Conservation (phyloP, 2,329 filamentous ascomycete genomes). For the Mycocentrospora acerina region DNA sequence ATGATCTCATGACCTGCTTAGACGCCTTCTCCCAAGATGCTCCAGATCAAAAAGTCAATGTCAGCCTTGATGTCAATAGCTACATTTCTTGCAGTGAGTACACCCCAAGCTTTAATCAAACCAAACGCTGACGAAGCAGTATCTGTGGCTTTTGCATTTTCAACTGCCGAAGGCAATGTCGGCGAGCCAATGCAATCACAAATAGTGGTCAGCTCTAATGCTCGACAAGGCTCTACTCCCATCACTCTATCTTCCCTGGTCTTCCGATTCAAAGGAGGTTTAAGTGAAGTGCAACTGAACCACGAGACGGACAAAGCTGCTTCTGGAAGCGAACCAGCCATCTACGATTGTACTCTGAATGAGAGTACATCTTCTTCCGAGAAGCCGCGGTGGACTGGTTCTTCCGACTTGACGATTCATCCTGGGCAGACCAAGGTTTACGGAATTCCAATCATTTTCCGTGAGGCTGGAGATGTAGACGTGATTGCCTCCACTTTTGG, state of each 20-base stretch:
- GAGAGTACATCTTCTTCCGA: slow-evolving; percentile 25
- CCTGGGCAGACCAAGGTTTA: slow-evolving; percentile 71
- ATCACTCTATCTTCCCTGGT: slow-evolving; percentile 52
- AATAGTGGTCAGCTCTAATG: slow-evolving; percentile 53
- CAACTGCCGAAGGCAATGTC: slow-evolving; percentile 58
- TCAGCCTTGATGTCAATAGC: slow-evolving; percentile 52
- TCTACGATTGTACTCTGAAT: slow-evolving; percentile 27
- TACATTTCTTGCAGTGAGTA: slow-evolving; percentile 54
- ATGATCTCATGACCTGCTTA: slow-evolving; percentile 53
- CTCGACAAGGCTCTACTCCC: slow-evolving; percentile 48
- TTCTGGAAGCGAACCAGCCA: slow-evolving; percentile 12
- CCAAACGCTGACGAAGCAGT: slow-evolving; percentile 41
- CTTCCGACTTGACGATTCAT: slow-evolving; percentile 64
- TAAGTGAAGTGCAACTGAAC: slow-evolving; percentile 34
- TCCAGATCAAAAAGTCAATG: slow-evolving; percentile 43
- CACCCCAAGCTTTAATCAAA: slow-evolving; percentile 28
- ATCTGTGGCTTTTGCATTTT: slow-evolving; percentile 55
- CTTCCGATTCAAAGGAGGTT: slow-evolving; percentile 55
- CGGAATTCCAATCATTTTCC: slow-evolving; percentile 70
- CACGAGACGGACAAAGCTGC: slow-evolving; percentile 21
- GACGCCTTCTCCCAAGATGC: slow-evolving; percentile 38
- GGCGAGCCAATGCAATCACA: slow-evolving; percentile 61
- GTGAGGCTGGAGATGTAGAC: slow-evolving; percentile 77
- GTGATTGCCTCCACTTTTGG: slow-evolving; percentile 64
- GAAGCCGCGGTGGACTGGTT: slow-evolving; percentile 53